Evolutionary conservation across 768 basidiomycete genomes (phyloP).

Genomic region (Austroboletus festivus): DNA sequence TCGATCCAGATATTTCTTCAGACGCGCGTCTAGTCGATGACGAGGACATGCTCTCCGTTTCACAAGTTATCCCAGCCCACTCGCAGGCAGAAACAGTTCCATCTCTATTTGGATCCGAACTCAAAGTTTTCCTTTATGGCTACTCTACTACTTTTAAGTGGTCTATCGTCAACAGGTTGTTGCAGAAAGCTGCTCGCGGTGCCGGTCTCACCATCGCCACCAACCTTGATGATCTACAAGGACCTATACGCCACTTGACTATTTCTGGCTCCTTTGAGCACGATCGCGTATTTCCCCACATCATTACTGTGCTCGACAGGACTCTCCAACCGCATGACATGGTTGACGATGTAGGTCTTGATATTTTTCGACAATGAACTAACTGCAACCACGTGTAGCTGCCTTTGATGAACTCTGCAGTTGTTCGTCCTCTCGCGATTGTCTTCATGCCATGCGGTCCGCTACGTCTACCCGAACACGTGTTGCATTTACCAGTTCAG

Average conservation of each 20-base stretch:
- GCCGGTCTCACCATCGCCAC: slow-evolving; percentile 29
- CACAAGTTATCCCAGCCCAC: slow-evolving; percentile 26
- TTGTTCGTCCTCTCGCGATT: slow-evolving; percentile 61
- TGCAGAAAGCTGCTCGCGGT: slow-evolving; percentile 51
- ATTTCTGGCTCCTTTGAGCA: slow-evolving; percentile 27
- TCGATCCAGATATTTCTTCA: slow-evolving; percentile 15
- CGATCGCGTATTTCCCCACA: slow-evolving; percentile 27
- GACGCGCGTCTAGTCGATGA: slow-evolving; percentile 27
- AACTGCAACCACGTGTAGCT: slow-evolving; percentile 37
- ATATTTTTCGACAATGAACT: slow-evolving; percentile 20
- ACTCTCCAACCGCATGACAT: slow-evolving; percentile 15
- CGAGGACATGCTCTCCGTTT: slow-evolving; percentile 28
- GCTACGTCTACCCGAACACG: slow-evolving; percentile 36
- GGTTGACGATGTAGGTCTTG: slow-evolving; percentile 29
- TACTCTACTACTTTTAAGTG: slow-evolving; percentile 55
- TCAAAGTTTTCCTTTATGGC: slow-evolving; percentile 70
- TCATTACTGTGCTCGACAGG: slow-evolving; percentile 41
- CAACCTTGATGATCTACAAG: slow-evolving; percentile 21
- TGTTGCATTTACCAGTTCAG: slow-evolving; percentile 60
- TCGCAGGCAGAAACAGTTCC: slow-evolving; percentile 27
- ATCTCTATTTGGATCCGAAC: slow-evolving; percentile 36
- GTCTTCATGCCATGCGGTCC: slow-evolving; percentile 58
- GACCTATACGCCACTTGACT: slow-evolving; percentile 21
- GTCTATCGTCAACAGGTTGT: slow-evolving; percentile 55
- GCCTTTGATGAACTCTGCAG: slow-evolving; percentile 35